Conservation (phyloP, 73 alveolate genomes). For the Blepharisma stoltei region DNA sequence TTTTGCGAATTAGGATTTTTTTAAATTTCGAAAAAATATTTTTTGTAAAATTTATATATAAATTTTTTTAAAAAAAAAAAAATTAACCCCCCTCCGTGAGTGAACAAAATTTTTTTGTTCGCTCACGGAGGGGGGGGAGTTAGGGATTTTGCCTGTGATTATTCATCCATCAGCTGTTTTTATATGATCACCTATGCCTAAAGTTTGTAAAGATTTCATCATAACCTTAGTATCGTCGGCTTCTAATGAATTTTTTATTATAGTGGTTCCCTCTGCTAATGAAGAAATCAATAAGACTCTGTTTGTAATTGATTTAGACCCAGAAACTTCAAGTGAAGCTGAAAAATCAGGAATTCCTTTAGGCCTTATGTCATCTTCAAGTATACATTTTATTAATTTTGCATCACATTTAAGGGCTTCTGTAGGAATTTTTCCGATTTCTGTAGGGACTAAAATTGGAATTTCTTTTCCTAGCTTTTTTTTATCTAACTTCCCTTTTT, state of each 20-base stretch:
- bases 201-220: not conserved
- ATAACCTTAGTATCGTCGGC: conserved; percentile 29
- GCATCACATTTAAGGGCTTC: not conserved
- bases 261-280: conserved; percentile 27
- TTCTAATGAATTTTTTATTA: not conserved
- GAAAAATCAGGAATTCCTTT: not conserved
- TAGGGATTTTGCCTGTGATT: not conserved
- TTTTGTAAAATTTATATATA: too few relatives aligned
- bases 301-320: conserved; percentile 41
- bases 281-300: conserved; percentile 42
- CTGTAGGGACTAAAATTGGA: not conserved
- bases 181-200: conserved; percentile 27
- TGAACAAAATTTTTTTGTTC: too few relatives aligned
- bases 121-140: too few relatives aligned
- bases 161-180: not conserved
- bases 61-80: too few relatives aligned
- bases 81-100: too few relatives aligned
- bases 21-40: too few relatives aligned
- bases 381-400: not conserved
- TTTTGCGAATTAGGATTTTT: too few relatives aligned
- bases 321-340: conserved; percentile 1
- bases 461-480: not conserved
- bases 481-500: conserved; percentile 5
- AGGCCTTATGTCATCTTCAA: not conserved
- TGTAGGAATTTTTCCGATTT: conserved; percentile 13